Conservation (phyloP, 2,329 filamentous ascomycete genomes). For the Xylariaceae sp. region DNA sequence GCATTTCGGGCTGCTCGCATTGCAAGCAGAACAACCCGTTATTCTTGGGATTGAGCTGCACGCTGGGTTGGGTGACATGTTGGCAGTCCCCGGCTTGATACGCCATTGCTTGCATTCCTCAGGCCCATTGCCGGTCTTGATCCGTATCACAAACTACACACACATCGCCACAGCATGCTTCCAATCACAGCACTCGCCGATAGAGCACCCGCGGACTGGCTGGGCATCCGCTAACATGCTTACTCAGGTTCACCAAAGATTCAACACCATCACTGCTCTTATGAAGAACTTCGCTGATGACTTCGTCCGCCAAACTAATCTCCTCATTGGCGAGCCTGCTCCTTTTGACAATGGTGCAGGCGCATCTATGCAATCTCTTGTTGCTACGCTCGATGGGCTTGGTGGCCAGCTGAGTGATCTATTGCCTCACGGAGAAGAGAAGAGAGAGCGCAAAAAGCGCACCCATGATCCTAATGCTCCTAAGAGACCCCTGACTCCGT, state of each 20-base stretch:
- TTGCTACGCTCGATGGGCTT: constrained; percentile 51
- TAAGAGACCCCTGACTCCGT: constrained; percentile 89
- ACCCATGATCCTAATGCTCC: constrained; percentile 88
- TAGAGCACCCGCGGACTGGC: background rate
- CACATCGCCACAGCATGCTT: background rate
- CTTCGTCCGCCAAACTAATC: constrained; percentile 84
- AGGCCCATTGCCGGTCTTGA: background rate
- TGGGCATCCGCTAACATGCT: background rate
- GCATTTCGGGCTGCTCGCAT: background rate
- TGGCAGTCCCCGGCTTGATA: background rate
- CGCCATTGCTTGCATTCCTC: background rate
- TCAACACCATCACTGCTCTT: constrained; percentile 73
- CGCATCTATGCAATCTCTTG: constrained; percentile 34
- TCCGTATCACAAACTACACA: background rate
- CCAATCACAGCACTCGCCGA: background rate
- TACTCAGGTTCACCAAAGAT: constrained; percentile 66
- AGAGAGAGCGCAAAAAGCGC: constrained; percentile 88
- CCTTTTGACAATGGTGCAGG: constrained; percentile 45
- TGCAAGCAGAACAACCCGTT: background rate
- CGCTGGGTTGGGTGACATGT: background rate
- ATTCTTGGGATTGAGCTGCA: background rate
- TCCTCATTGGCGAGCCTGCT: constrained; percentile 65
- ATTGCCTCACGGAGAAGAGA: constrained; percentile 55
- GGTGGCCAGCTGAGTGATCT: constrained; percentile 45
- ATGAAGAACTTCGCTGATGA: constrained; percentile 76